phyloP scores from a whole-genome alignment of 345 rosid genomes.

The Garcia nutans region DNA sequence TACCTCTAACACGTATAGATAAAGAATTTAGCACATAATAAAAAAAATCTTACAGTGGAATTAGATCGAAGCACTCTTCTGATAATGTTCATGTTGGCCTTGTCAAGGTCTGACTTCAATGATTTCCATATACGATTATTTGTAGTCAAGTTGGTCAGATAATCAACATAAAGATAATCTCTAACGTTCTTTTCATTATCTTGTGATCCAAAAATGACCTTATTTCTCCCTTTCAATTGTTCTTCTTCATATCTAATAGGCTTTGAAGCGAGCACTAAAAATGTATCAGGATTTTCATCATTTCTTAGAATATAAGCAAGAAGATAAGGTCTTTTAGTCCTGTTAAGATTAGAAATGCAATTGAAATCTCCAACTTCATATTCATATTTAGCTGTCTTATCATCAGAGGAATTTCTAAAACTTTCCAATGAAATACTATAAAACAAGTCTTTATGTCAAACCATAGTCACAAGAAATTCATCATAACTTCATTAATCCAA shows the following conservation, averaged over 20 bases:
- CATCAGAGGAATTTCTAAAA: neutral
- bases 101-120: conserved; percentile 23
- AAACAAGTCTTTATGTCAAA: neutral
- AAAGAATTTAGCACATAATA: no score
- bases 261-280: conserved; percentile 32
- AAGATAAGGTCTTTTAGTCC: conserved; percentile 29
- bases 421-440: conserved; percentile 26
- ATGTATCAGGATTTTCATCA: neutral
- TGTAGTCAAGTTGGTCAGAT: conserved; percentile 39
- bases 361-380: conserved; percentile 35
- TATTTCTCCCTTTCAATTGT: neutral
- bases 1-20: no score
- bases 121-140: conserved; percentile 43
- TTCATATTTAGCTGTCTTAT: conserved; percentile 4
- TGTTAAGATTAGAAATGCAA: conserved; percentile 32
- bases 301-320: conserved; percentile 30
- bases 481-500: no score
- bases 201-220: neutral
- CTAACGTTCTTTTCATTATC: neutral
- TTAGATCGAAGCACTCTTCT: conserved; percentile 25
- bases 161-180: conserved; percentile 24
- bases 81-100: conserved; percentile 29
- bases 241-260: conserved; percentile 21
- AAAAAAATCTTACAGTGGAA: conserved; percentile 19
- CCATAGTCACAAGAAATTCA: no score